These are phyloP conservation scores for Serendipita indica DNA, from an alignment of 768 basidiomycete genomes.

Conservation along the genomic window DNA sequence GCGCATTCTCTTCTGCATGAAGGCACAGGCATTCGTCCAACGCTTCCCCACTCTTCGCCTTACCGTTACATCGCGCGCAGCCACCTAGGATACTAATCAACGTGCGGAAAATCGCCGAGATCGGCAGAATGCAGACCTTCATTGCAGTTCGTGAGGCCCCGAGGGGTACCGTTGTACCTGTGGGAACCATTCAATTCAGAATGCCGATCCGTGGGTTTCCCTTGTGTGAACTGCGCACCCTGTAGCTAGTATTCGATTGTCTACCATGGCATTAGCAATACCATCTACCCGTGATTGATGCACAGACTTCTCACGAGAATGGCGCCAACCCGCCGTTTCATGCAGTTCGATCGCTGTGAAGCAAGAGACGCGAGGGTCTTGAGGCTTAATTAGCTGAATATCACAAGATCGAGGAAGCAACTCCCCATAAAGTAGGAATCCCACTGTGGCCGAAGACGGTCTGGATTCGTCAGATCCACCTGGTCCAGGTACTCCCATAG, in stretches of 20 bases:
- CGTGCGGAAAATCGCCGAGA: background rate
- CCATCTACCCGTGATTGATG: constrained; percentile 25
- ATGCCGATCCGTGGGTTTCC: background rate
- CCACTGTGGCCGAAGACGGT: constrained; percentile 79
- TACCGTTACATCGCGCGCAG: constrained; percentile 58
- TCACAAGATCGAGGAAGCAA: background rate
- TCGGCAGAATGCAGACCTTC: constrained; percentile 29
- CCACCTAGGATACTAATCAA: constrained; percentile 32
- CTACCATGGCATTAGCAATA: constrained; percentile 13
- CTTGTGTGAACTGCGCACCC: constrained; percentile 34
- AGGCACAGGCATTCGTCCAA: constrained; percentile 79
- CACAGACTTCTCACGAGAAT: constrained; percentile 61
- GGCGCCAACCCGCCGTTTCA: constrained; percentile 94
- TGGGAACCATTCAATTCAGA: background rate
- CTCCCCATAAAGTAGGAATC: constrained; percentile 94
- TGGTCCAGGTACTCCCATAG: constrained; percentile 50
- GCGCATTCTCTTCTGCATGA: constrained; percentile 95
- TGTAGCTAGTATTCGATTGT: constrained; percentile 63
- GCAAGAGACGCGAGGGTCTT: constrained; percentile 84
- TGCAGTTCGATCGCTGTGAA: constrained; percentile 82
- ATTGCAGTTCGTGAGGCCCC: constrained; percentile 77
- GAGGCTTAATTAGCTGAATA: background rate
- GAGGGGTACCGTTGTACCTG: constrained; percentile 92
- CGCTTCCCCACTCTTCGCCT: constrained; percentile 28
- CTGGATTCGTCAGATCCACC: constrained; percentile 52